These are phyloP conservation scores for Cytospora leucostoma DNA, from an alignment of 2,329 filamentous ascomycete genomes.

Conservation along the genomic window DNA sequence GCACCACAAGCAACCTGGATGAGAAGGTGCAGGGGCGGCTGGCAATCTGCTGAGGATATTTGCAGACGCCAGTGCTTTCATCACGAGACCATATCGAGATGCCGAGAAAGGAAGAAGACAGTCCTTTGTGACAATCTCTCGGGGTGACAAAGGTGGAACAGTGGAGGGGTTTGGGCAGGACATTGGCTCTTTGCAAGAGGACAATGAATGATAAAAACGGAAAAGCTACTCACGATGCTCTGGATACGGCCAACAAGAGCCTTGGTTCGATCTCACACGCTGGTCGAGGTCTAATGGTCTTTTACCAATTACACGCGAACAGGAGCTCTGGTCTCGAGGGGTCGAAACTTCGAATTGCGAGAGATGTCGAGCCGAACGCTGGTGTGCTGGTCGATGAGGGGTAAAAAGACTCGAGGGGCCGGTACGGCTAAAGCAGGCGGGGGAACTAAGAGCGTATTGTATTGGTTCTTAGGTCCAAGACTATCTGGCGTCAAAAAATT, in stretches of 20 bases:
- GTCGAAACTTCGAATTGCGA: slow-evolving; percentile 19
- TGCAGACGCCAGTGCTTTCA: not conserved
- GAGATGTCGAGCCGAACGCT: slow-evolving; percentile 12
- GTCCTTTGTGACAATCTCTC: not conserved
- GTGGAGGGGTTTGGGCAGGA: not conserved
- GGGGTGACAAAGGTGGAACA: not conserved
- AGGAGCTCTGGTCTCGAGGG: slow-evolving; percentile 4
- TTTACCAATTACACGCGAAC: slow-evolving; percentile 2
- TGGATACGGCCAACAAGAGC: not conserved
- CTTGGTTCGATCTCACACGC: not conserved
- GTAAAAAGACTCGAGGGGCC: slow-evolving; percentile 21
- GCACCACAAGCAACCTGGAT: not conserved
- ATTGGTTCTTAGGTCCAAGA: slow-evolving; percentile 8
- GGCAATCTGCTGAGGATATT: not conserved
- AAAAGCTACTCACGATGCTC: not conserved
- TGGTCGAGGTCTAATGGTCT: not conserved
- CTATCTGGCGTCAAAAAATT: slow-evolving; percentile 19
- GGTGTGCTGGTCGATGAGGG: slow-evolving; percentile 21
- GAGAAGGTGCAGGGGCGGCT: not conserved
- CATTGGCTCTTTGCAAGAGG: not conserved
- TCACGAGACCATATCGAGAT: not conserved
- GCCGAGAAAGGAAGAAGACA: not conserved
- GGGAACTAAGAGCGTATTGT: slow-evolving; percentile 2
- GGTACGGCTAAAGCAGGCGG: slow-evolving; percentile 11
- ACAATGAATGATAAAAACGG: not conserved